These are phyloP conservation scores for Saprolegnia diclina DNA, from an alignment of 352 stramenopile genomes.

Conservation along the genomic window DNA sequence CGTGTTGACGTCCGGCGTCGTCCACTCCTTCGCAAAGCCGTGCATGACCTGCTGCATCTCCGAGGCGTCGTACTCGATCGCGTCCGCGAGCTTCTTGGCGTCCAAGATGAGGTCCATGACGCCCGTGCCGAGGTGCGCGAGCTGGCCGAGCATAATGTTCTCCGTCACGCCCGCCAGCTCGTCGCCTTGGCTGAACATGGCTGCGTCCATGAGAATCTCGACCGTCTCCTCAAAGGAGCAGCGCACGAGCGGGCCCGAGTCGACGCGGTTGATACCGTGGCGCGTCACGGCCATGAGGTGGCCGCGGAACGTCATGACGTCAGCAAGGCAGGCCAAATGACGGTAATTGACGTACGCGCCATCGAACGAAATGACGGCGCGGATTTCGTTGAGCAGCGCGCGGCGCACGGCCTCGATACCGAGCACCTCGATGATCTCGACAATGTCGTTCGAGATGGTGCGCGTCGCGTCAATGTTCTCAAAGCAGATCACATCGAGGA, in stretches of 20 bases:
- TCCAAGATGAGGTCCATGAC: conserved; percentile 94
- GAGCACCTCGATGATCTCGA: conserved; percentile 95
- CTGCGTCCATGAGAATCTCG: conserved; percentile 99
- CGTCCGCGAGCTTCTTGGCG: conserved; percentile 66
- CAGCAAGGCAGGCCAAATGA: conserved; percentile 97
- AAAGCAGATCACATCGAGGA: conserved; percentile 97
- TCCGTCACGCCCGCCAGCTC: conserved; percentile 98
- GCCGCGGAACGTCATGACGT: conserved; percentile 99
- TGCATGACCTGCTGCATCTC: conserved; percentile 90
- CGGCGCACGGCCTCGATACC: conserved; percentile 98
- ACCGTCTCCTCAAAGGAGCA: conserved; percentile 99
- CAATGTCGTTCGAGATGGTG: conserved; percentile 98
- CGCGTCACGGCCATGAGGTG: conserved; percentile 87
- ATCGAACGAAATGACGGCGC: conserved; percentile 95
- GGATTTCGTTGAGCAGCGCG: conserved; percentile 93
- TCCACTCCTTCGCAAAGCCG: conserved; percentile 88
- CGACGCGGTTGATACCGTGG: conserved; percentile 99
- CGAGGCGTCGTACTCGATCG: conserved; percentile 92
- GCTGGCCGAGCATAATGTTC: conserved; percentile 99
- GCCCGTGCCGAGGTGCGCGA: conserved; percentile 96
- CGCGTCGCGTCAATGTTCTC: conserved; percentile 94
- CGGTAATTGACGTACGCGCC: conserved; percentile 96
- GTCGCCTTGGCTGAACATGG: conserved; percentile 95
- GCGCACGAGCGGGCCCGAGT: conserved; percentile 98
- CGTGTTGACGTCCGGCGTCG: conserved; percentile 74